phyloP scores from a whole-genome alignment of 208 protist genomes.

The Trypanosoma scelopori region DNA sequence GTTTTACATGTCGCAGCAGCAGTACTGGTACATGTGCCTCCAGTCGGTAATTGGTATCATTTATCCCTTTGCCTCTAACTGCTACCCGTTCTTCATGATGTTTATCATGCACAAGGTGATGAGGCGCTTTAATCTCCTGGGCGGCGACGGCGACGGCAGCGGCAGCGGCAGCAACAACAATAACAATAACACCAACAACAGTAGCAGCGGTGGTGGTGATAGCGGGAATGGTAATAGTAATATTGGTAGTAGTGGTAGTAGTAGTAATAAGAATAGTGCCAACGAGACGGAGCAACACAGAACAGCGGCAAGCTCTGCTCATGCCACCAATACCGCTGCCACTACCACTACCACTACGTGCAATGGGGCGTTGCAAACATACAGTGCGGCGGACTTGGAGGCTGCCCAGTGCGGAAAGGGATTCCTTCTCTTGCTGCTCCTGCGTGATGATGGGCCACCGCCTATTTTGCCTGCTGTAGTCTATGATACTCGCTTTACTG shows the following conservation, averaged over 20 bases:
- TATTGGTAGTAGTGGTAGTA: neutral
- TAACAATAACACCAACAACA: neutral
- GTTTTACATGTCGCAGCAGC: conserved; percentile 56
- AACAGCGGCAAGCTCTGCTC: neutral
- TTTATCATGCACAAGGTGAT: conserved; percentile 67
- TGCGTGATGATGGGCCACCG: conserved; percentile 32
- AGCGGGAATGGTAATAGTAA: neutral
- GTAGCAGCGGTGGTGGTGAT: neutral
- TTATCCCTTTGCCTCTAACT: conserved; percentile 41
- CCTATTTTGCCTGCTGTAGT: conserved; percentile 38
- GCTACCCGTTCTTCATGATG: conserved; percentile 73
- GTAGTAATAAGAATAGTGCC: neutral
- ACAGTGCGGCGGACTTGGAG: conserved; percentile 52
- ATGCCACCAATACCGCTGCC: neutral
- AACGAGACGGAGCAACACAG: neutral
- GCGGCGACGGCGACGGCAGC: conserved; percentile 1
- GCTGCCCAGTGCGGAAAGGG: conserved; percentile 57
- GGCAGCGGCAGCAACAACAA: conserved; percentile 4
- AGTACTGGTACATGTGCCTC: conserved; percentile 50
- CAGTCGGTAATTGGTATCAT: conserved; percentile 42
- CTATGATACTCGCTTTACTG: conserved; percentile 63
- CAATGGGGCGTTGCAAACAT: conserved; percentile 11
- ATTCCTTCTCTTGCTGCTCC: conserved; percentile 66
- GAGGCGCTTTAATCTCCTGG: conserved; percentile 13
- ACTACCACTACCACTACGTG: neutral